Evolutionary conservation across 805 yeast genomes (phyloP).

Genomic region (Nakazawaea molendinolei): DNA sequence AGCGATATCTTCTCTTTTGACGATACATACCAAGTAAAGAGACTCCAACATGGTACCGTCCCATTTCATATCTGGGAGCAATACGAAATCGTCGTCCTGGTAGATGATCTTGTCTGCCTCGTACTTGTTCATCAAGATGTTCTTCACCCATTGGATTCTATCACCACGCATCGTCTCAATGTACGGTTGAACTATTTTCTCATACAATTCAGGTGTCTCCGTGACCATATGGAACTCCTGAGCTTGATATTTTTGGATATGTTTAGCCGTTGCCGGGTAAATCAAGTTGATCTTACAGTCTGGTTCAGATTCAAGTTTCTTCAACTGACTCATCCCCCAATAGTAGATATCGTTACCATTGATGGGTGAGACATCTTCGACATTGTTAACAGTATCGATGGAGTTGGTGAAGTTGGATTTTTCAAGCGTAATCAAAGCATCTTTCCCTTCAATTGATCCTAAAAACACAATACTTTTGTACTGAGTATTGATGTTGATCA

Average conservation of each 20-base stretch:
- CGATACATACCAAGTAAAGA: constrained; percentile 73
- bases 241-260: constrained; percentile 66
- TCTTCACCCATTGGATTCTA: constrained; percentile 83
- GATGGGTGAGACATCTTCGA: constrained; percentile 27
- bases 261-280: constrained; percentile 85
- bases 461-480: constrained; percentile 59
- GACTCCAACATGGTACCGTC: constrained; percentile 65
- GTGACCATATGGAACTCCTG: constrained; percentile 54
- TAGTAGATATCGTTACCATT: constrained; percentile 78
- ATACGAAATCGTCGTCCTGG: constrained; percentile 61
- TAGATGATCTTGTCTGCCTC: constrained; percentile 78
- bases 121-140: constrained; percentile 72
- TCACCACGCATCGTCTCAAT: constrained; percentile 71
- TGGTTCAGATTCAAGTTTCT: constrained; percentile 42
- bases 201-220: constrained; percentile 81
- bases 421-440: constrained; percentile 69
- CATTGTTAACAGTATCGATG: constrained; percentile 14
- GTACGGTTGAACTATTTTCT: constrained; percentile 59
- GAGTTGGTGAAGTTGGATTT: constrained; percentile 51
- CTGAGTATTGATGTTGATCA: constrained; percentile 56
- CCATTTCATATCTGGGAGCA: constrained; percentile 97
- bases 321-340: constrained; percentile 63
- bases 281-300: constrained; percentile 69
- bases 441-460: constrained; percentile 54
- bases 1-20: constrained; percentile 58